Base-by-base conservation (phyloP, 176 grass and related monocot species). In the Triticum dicoccoides region DNA sequence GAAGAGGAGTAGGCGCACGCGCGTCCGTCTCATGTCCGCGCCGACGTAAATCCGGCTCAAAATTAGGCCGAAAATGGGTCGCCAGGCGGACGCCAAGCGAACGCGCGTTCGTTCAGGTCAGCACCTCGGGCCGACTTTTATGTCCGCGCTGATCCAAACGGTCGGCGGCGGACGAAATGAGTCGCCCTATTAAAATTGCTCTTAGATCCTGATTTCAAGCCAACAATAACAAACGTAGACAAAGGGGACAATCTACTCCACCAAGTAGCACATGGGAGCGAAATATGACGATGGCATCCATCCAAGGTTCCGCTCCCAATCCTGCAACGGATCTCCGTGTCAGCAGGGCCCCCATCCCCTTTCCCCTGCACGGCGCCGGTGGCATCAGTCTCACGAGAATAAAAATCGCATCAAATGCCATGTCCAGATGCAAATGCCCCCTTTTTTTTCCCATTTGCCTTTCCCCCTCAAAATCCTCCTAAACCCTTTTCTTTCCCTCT, bases 381-480 rank as follows among this genome's bases (percentile, higher is more conserved):
- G 23, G 2, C 35, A 12, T 7, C 8, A 76, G 65, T n/a, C 33
- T 61, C 77, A 27, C 29, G 42, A 24, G 88, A 75, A 89, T 89
- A 89, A 76, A 47, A 82, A 18, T 87, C 45, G 67, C 51, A 4
- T 41, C 68, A 20, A 20, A 61, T 3, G 39, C 8, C n/a, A 49
- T 23, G 33, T 3, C 39, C 29, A 54, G 0, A 32, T 21, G 9
- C 67, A 27, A 66, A 65, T 74, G 11, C 13, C 69, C 85, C 69
- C 3, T 3, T 69, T n/a, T 39, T 5, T 7, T 5, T 0, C 0
- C 24, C 11, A 33, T 17, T 9, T 2, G 5, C 67, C 25, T 85
- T 86, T 25, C 21, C n/a, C 35, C 45, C 80, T 29, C 39, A 74
- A 85, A 83, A 86, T 72, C 79, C 79, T 72, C 84, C 79, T 73